These are phyloP conservation scores for Eudorina sp. DNA, from an alignment of 139 green algal species.

Conservation along the genomic window DNA sequence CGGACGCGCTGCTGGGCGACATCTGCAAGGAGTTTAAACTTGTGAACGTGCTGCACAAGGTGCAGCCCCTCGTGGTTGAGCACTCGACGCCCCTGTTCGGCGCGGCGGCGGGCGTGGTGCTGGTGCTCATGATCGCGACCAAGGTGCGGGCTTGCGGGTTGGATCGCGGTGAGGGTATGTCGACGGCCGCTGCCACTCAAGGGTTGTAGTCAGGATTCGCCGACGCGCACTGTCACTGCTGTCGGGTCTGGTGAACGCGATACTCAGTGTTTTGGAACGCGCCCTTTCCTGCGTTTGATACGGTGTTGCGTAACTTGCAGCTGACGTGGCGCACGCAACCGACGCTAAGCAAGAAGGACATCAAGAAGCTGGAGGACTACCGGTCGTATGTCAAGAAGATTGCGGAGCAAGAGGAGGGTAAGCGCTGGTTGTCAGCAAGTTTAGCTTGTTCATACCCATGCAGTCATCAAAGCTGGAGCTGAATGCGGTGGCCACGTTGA, in stretches of 20 bases:
- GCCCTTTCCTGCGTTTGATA: no score
- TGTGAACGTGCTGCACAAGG: not conserved
- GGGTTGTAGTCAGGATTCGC: no score
- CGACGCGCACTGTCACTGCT: no score
- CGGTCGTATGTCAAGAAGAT: conserved; percentile 36
- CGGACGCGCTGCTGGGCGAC: conserved; percentile 30
- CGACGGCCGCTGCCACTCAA: no score
- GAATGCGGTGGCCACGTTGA: no score
- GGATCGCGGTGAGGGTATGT: not conserved
- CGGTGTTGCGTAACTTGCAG: no score
- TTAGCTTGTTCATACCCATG: not conserved
- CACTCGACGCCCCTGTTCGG: conserved; percentile 24
- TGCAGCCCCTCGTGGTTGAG: not conserved
- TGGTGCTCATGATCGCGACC: conserved; percentile 36
- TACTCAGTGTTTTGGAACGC: no score
- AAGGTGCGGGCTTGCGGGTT: not conserved
- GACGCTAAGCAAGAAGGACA: conserved; percentile 54
- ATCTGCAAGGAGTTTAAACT: not conserved
- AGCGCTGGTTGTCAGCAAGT: no score
- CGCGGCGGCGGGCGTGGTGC: not conserved
- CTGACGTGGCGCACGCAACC: conserved; percentile 47
- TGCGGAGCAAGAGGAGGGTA: conserved; percentile 48
- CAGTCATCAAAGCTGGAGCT: no score
- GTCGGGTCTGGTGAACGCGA: no score
- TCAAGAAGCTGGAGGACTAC: conserved; percentile 55